These are phyloP conservation scores for Lentinula novae-zelandiae DNA, from an alignment of 1,284 basidiomycete species.

Conservation along the genomic window DNA sequence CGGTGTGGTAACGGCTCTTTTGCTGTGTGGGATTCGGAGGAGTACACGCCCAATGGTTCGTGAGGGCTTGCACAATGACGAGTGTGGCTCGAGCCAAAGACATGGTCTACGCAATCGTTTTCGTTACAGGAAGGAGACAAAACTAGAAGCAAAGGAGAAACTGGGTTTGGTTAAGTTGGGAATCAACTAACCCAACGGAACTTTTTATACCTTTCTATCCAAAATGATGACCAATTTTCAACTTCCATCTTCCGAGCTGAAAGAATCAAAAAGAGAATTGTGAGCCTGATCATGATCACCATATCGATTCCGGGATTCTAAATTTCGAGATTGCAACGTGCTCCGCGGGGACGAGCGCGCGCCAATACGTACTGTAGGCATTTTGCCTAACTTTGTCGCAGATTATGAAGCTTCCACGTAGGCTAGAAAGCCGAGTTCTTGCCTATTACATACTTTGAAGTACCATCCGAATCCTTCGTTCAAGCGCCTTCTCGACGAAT, in stretches of 20 bases:
- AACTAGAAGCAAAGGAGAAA: background rate
- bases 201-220: background rate
- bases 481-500: background rate
- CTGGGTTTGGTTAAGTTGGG: background rate
- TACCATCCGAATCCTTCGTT: background rate
- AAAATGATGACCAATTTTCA: background rate
- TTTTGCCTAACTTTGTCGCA: background rate
- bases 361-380: background rate
- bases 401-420: background rate
- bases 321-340: background rate
- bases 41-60: conserved; percentile 51
- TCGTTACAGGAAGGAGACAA: background rate
- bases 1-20: conserved; percentile 52
- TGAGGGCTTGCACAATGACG: conserved; percentile 44
- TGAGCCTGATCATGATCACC: background rate
- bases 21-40: conserved; percentile 55
- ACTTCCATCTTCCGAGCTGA: background rate
- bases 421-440: background rate
- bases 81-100: conserved; percentile 42
- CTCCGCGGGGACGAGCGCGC: background rate
- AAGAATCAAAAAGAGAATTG: background rate
- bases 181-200: background rate
- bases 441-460: background rate
- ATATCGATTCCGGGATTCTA: background rate
- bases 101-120: conserved; percentile 26